Base-by-base conservation (phyloP, 768 basidiomycete species). In the Tephrocybe sp. region DNA sequence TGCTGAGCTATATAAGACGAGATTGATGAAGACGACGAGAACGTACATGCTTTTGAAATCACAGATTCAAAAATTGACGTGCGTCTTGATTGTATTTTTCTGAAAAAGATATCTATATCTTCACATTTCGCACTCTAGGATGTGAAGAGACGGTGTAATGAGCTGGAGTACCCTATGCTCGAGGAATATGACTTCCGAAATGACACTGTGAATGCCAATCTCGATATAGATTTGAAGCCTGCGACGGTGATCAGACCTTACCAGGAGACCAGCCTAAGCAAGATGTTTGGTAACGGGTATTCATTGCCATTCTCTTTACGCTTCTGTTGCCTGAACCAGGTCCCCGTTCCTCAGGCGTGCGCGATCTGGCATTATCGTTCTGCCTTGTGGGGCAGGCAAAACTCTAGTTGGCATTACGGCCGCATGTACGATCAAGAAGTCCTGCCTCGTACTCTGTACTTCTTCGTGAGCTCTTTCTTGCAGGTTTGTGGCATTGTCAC, bases 111-210 rank as follows among this genome's bases (percentile, higher is more conserved):
- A 24, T 20, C n/a, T n/a, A n/a, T n/a, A 14, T 44, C 45, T 59
- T 39, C 38, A 45, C 38, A 52, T 36, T 50, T 26, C 30, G 51
- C 18, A 54, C 9, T 42, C 11, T 57, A 96, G 93, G 90, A 91
- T 58, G 94, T 99, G 55, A 96, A 98, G 73, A 90, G 91, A 61
- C 86, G 93, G 32, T 98, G 97, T 65, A 94, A 94, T 62, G 96
- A 97, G 60, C 79, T 98, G 33, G 94, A 98, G 65, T 93, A 95
- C 58, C 97, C 97, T 7, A 97, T 98, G 86, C 77, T 99, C 38
- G 97, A 99, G 67, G 97, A 99, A 71, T 99, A 99, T 65, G 97
- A 99, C 68, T 99, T 98, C 77, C 80, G 95, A 37, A 96, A 98
- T 64, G 97, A 99, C 66, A 93, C 91, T 0, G 74, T 94, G 58